phyloP scores from a whole-genome alignment of 2,329 filamentous ascomycete genomes.

The Pseudogymnoascus sp. region DNA sequence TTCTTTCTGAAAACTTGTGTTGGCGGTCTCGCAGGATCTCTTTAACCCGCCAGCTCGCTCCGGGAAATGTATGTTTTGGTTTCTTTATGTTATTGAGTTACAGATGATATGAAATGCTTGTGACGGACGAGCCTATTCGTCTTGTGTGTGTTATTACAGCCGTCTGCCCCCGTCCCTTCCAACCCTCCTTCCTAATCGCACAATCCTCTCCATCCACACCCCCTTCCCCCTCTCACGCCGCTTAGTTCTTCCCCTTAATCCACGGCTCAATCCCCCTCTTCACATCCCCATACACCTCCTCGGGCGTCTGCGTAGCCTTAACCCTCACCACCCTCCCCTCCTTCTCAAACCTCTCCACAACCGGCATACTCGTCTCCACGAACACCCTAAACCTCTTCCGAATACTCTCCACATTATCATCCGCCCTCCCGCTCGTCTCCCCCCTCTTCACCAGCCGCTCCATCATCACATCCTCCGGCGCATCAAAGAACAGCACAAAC shows the following conservation, averaged over 20 bases:
- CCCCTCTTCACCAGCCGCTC: constrained; percentile 75
- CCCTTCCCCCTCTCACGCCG: background rate
- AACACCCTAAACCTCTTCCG: constrained; percentile 94
- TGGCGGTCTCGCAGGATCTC: background rate
- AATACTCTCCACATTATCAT: constrained; percentile 94
- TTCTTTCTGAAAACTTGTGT: background rate
- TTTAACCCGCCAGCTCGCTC: no score
- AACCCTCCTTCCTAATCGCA: background rate
- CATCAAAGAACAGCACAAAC: constrained; percentile 91
- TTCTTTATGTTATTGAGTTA: background rate
- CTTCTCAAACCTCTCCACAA: constrained; percentile 74
- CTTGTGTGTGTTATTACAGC: background rate
- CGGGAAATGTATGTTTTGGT: background rate
- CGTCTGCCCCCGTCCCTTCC: constrained; percentile 1
- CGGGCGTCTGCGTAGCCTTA: constrained; percentile 58
- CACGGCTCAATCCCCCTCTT: constrained; percentile 40
- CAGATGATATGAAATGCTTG: background rate
- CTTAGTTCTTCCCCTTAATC: constrained; percentile 33
- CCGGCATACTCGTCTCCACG: constrained; percentile 94
- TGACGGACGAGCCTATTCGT: background rate
- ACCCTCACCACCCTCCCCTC: constrained; percentile 75
- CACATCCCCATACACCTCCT: constrained; percentile 50
- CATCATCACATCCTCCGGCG: constrained; percentile 83
- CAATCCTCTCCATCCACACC: background rate
- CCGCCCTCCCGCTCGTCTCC: constrained; percentile 81